Evolutionary conservation across 1,284 basidiomycete species (phyloP).

Genomic region (Sporisorium scitamineum): DNA sequence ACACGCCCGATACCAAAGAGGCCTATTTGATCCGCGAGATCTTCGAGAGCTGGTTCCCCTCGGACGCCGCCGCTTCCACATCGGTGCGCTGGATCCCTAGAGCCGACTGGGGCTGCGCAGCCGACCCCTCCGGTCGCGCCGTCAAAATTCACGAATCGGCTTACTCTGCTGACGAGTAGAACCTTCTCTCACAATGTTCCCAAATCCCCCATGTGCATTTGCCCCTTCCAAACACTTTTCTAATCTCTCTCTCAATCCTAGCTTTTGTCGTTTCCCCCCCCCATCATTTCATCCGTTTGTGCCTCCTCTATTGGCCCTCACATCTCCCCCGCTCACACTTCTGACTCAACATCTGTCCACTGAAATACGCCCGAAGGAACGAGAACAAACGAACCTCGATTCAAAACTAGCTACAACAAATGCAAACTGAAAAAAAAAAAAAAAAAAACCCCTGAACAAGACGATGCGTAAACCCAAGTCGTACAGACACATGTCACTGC

Average conservation of each 20-base stretch:
- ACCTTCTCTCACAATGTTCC: background rate
- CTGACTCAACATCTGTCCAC: background rate
- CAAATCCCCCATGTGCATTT: too few relatives aligned
- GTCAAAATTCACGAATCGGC: slow-evolving; percentile 96
- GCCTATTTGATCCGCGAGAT: slow-evolving; percentile 94
- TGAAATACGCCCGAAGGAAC: background rate
- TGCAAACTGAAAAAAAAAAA: background rate
- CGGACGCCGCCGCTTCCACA: slow-evolving; percentile 87
- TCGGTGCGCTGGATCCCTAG: slow-evolving; percentile 77
- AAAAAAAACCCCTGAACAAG: background rate
- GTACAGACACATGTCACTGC: background rate
- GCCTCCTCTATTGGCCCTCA: background rate
- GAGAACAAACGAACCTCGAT: background rate
- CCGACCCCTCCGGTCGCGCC: slow-evolving; percentile 93
- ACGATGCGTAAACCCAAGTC: background rate
- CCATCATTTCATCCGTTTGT: background rate
- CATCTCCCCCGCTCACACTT: background rate
- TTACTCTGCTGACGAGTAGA: slow-evolving; percentile 72
- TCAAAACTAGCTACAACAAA: background rate
- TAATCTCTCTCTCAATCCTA: slow-evolving; percentile 3
- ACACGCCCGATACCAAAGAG: slow-evolving; percentile 96
- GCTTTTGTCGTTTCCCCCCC: background rate
- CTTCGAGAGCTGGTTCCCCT: slow-evolving; percentile 83
- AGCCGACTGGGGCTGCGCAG: slow-evolving; percentile 94
- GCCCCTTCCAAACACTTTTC: too few relatives aligned